Conservation (phyloP, 2,329 filamentous ascomycete species). For the Tolypocladium paradoxum region DNA sequence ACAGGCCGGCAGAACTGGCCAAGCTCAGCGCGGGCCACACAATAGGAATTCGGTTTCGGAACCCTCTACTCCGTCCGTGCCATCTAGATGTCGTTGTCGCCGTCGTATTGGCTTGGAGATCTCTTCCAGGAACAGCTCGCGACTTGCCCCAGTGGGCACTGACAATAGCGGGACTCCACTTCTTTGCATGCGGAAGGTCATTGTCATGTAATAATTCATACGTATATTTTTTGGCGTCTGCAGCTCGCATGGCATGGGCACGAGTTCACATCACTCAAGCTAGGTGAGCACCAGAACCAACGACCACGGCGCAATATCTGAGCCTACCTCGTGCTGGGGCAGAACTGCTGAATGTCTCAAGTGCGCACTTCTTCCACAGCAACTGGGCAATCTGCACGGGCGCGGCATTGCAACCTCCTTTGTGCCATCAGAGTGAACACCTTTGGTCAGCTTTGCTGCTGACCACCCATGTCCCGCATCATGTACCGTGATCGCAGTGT, state of each 20-base stretch:
- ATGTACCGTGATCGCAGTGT: background rate
- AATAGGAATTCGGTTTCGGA: background rate
- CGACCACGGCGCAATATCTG: background rate
- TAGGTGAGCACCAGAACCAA: background rate
- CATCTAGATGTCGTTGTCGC: background rate
- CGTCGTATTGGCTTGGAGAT: too few relatives aligned
- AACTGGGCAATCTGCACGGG: background rate
- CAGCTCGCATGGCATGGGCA: background rate
- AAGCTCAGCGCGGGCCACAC: background rate
- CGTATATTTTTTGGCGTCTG: background rate
- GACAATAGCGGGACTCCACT: background rate
- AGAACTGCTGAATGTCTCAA: background rate
- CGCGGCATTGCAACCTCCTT: background rate
- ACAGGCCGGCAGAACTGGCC: background rate
- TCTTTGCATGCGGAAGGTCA: background rate
- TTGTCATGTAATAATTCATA: too few relatives aligned
- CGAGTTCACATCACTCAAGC: background rate
- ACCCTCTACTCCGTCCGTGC: background rate
- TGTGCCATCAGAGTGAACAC: slow-evolving; percentile 3
- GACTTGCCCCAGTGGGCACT: background rate
- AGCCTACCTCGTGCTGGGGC: background rate
- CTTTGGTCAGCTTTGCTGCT: background rate
- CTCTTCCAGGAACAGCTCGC: background rate
- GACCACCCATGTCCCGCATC: background rate
- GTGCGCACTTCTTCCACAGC: background rate